Base-by-base conservation (phyloP, 345 rosid genomes). In the Melaleuca alternifolia region DNA sequence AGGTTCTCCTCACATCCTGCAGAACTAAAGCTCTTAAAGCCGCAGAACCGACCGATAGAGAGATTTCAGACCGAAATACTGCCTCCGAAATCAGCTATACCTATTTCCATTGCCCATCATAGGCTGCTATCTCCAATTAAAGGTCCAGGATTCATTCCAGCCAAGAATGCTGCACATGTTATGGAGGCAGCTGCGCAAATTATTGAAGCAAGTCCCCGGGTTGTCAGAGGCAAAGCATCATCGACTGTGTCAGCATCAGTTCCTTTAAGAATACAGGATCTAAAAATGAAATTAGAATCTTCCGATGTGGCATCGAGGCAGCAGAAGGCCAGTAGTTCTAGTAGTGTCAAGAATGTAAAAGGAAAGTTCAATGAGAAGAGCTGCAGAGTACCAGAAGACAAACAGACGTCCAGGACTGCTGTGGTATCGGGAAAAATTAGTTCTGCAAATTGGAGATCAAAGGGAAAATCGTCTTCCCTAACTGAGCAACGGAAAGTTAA, bases 101-200 rank as follows among this genome's bases (percentile, higher is more conserved):
- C 95, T 13, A 92, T 94, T 87, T 89, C 93, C 83, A 82, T 88
- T 56, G 89, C 95, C 84, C 92, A 93, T 85, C 91, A 94, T 88
- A 96, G 93, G 93, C 92, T 93, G 54, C 87, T 97, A 85, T 97
- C 99, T 86, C 98, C 99, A 83, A 90, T 97, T 50, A 89, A 90
- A 91, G 91, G 85, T 91, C 96, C 94, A 41, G 95, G 94, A 54
- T 91, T 93, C 86, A 85, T 89, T 62, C 92, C 92, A 11, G 86
- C 88, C 57, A 94, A 90, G 87, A 92, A 93, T 88, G 92, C 90
- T 33, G 90, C 91, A 86, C 92, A 93, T 88, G 91, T 96, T 85
- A 90, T 93, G 92, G 98, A 95, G 94, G 95, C 94, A 23, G 95
- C 98, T 88, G 92, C 98, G 81, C 94, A 92, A 91, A 95, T 97